Conservation (phyloP, 208 protist genomes). For the Acanthamoeba lenticulata region DNA sequence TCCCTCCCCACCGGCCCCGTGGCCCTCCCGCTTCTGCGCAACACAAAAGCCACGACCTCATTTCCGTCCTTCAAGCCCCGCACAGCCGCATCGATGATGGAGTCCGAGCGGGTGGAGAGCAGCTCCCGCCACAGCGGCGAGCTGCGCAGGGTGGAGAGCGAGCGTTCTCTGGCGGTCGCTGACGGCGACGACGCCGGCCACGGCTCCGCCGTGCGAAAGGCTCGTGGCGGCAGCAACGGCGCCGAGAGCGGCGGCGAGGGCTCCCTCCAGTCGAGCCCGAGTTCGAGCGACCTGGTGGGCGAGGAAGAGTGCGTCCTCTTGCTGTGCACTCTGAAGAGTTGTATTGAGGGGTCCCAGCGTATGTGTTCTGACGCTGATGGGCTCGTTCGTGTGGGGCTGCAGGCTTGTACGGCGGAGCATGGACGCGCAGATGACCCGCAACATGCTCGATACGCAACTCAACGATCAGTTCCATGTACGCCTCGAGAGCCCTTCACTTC, state of each 20-base stretch:
- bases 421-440: background rate
- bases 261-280: background rate
- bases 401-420: background rate
- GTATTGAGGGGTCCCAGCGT: background rate
- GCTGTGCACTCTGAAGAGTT: background rate
- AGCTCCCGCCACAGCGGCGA: too few relatives aligned
- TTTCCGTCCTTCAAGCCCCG: too few relatives aligned
- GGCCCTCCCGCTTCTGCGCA: too few relatives aligned
- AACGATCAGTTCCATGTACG: background rate
- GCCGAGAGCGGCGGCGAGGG: background rate
- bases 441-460: constrained; percentile 20
- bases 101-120: too few relatives aligned
- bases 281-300: background rate
- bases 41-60: too few relatives aligned
- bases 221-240: background rate
- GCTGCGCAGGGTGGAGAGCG: background rate
- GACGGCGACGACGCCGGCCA: background rate
- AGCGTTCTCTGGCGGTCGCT: background rate
- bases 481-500: background rate
- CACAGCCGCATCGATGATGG: too few relatives aligned
- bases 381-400: background rate
- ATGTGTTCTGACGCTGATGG: background rate
- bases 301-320: background rate
- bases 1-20: too few relatives aligned
- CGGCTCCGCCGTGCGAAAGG: background rate